A percentile compares a stretch with the other conserved stretches of the same genome.
These are phyloP conservation scores for Flaveria trinervia DNA, from an alignment of 129 eudicot species.

Conservation along the genomic window DNA sequence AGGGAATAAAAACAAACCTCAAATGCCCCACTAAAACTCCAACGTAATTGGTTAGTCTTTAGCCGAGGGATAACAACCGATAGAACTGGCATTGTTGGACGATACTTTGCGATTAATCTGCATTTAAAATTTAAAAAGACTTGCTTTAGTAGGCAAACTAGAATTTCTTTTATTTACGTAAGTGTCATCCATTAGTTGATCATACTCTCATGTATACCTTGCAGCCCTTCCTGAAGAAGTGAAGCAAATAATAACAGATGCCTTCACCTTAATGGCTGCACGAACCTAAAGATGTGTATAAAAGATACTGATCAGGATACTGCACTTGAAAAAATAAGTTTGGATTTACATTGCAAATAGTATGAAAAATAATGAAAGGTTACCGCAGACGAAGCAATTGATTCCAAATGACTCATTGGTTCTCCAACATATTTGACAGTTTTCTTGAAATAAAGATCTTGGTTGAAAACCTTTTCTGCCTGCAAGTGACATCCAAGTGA, in stretches of 20 bases:
- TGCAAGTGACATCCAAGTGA: slow-evolving; percentile 28
- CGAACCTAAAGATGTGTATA: slow-evolving; percentile 45
- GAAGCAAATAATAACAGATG: slow-evolving; percentile 68
- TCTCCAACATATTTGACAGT: slow-evolving; percentile 73
- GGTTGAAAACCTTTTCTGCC: slow-evolving; percentile 75
- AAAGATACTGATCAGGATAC: slow-evolving; percentile 14
- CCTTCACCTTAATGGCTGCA: slow-evolving; percentile 72
- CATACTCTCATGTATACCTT: slow-evolving; percentile 35
- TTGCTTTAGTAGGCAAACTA: slow-evolving; percentile 1
- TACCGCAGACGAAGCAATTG: slow-evolving; percentile 76
- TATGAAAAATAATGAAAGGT: neutral
- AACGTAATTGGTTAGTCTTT: slow-evolving; percentile 56
- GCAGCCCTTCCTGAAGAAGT: slow-evolving; percentile 83
- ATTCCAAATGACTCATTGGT: slow-evolving; percentile 66
- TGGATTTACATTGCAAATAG: neutral
- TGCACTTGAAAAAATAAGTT: neutral
- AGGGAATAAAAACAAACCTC: slow-evolving; percentile 43
- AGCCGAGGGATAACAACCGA: slow-evolving; percentile 73
- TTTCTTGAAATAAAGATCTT: slow-evolving; percentile 64
- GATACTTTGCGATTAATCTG: slow-evolving; percentile 75
- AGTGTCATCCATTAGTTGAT: neutral
- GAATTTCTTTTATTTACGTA: neutral
- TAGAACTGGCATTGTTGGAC: slow-evolving; percentile 79
- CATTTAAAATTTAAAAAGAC: slow-evolving; percentile 8
- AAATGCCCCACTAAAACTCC: slow-evolving; percentile 81